A percentile compares a stretch with the other conserved stretches of the same genome.
Conservation (phyloP, 805 yeast species). For the Metschnikowia reukaufii region DNA sequence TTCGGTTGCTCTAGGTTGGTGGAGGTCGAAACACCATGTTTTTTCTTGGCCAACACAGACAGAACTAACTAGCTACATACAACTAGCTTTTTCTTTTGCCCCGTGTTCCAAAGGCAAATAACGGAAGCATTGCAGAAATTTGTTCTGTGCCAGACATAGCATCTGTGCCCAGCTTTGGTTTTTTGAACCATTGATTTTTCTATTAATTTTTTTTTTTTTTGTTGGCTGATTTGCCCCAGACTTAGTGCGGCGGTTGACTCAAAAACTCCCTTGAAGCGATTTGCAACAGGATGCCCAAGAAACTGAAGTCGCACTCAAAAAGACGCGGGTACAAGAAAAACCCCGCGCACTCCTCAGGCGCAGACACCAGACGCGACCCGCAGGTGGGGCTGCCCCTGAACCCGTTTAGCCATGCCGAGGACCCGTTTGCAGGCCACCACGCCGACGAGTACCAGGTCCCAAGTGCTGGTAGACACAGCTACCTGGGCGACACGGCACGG, state of each 20-base stretch:
- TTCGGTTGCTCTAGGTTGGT: neutral
- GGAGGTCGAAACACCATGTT: neutral
- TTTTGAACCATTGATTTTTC: too few relatives aligned
- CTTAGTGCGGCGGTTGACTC: too few relatives aligned
- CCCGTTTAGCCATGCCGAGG: neutral
- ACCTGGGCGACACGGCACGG: slow-evolving; percentile 1
- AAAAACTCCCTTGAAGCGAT: neutral
- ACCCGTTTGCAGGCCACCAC: neutral
- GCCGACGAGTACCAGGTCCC: neutral
- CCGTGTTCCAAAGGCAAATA: too few relatives aligned
- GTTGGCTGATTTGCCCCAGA: too few relatives aligned
- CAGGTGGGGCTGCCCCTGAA: neutral
- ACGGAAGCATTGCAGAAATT: too few relatives aligned
- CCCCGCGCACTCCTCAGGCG: neutral
- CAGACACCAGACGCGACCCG: neutral
- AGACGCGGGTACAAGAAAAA: slow-evolving; percentile 10
- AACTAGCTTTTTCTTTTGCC: too few relatives aligned
- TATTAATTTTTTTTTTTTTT: too few relatives aligned
- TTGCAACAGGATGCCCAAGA: slow-evolving; percentile 12
- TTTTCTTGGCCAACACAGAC: neutral
- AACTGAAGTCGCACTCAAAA: slow-evolving; percentile 12
- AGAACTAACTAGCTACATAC: too few relatives aligned
- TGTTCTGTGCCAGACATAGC: too few relatives aligned
- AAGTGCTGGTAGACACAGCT: neutral
- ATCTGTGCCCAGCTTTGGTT: too few relatives aligned